Evolutionary conservation across 1,139 yeast species (phyloP), one percentile per base, ranked within the genome.

Genomic region (Candida smagusa): DNA sequence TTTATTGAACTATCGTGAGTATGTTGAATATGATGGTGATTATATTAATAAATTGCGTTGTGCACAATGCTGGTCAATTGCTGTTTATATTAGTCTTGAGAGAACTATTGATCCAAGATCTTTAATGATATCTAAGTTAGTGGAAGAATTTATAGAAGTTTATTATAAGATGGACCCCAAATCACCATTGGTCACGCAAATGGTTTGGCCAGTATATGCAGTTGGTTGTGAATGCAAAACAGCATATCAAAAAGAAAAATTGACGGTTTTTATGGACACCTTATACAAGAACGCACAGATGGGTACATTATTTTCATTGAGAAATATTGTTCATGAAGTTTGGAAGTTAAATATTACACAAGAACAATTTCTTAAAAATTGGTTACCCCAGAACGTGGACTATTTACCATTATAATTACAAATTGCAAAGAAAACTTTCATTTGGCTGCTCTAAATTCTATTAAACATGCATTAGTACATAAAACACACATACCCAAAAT

Each of bases 381-480:
- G 79, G 77, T 47, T 69, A 22, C 68, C 61, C 13, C 59, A 68
- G 1, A 77, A 75, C 2, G 70, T 72, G 11, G 80, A 75, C 43
- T 72, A 69, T 46, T 47, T 74, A 21, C 78, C 77, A 1, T 59
- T 74, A 26, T 72, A 50, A 35, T 5, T n/a, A n/a, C 23, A 9
- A 9, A 3, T 27, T 11, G 22, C 13, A 29, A 3, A 9, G 16
- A 9, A 19, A 16, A 11, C 25, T 12, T 12, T 28, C 29, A 21
- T 24, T 23, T 8, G 11, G 33, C 39, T 28, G 12, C 12, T 21
- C 9, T 77, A 21, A 12, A 33, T 22, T 42, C 46, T 43, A 43
- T 81, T 87, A 90, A 73, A 89, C 96, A 90, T 89, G 42, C 48
- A 37, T 45, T 41, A 44, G 41, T 40, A 41, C 44, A 43, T 39